Base-by-base conservation (phyloP, 2,329 filamentous ascomycete genomes). In the Bipolaris sorokiniana region DNA sequence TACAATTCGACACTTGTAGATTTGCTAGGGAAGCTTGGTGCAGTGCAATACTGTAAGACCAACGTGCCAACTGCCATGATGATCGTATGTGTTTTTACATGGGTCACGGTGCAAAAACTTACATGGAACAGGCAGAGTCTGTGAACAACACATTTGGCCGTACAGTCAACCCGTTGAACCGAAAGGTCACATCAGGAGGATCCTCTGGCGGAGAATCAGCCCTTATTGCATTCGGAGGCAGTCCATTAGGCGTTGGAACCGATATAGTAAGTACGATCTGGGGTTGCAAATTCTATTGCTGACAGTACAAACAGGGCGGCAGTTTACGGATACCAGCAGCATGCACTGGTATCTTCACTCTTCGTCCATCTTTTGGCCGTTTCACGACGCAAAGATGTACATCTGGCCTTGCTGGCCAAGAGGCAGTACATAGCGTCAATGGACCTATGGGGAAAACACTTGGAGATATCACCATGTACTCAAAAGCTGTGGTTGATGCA, bases 61-160 rank as follows among this genome's bases (percentile, higher is more conserved):
- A 90, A 90, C 64, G 79, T 90, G 2, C 88, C 88, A 0, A 88
- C 85, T 1, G 85, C 86, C 11, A 87, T 89, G 81, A 89, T 90
- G 87, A 88, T 88, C 49, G 68, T 70, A 64, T 20, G 67, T 67
- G 40, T 31, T 23, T 11, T 18, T 15, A 20, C 18, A 48, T 5
- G 11, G 4, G 2, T 9, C 7, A 28, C 37, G 4, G 22, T 7
- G 9, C 4, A 7, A 5, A 26, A 16, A 15, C 56, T 69, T 16
- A 70, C 37, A 46, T 2, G 4, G 26, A 6, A 38, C 23, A 71
- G 67, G 83, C 86, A 11, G 88, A 90, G 69, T 84, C 81, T 1
- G 84, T 88, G 15, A 90, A 89, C 74, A 88, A 88, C 63, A 79
- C 84, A 1, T 86, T 86, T 64, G 88, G 87, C 7, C 80, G 86